Evolutionary conservation across 441 rosid species (phyloP).

Genomic region (Croton setiger): DNA sequence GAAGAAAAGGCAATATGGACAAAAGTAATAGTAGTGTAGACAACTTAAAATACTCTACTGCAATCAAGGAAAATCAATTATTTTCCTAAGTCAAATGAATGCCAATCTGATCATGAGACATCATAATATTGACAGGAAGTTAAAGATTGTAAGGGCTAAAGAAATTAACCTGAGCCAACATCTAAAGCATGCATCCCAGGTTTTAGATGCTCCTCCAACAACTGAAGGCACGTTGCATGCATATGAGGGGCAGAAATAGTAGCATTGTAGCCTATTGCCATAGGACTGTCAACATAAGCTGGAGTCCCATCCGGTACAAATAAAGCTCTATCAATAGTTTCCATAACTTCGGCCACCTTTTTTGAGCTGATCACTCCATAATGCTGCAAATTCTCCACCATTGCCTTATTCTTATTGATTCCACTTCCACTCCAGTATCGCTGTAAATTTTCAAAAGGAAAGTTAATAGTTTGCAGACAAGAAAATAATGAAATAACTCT

Average conservation of each 20-base stretch:
- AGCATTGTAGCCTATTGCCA: conserved; percentile 84
- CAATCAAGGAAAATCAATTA: too few species aligned
- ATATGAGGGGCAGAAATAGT: conserved; percentile 97
- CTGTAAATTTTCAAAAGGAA: conserved; percentile 32
- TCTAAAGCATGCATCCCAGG: conserved; percentile 94
- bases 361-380: conserved; percentile 57
- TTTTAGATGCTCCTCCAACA: conserved; percentile 68
- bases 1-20: too few species aligned
- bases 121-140: background rate
- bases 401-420: conserved; percentile 54
- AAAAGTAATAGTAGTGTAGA: too few species aligned
- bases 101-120: background rate
- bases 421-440: conserved; percentile 55
- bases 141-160: background rate
- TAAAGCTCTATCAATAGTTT: conserved; percentile 70
- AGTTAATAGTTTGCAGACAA: background rate
- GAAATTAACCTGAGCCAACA: conserved; percentile 77
- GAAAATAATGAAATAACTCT: background rate
- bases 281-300: conserved; percentile 77
- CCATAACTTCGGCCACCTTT: conserved; percentile 79
- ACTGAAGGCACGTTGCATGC: conserved; percentile 90
- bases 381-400: conserved; percentile 64
- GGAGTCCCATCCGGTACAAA: conserved; percentile 68
- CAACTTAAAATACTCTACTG: too few species aligned
- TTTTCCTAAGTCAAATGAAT: too few species aligned